Evolutionary conservation across 2,329 filamentous ascomycete species (phyloP).

Genomic region (Talaromyces rugulosus): DNA sequence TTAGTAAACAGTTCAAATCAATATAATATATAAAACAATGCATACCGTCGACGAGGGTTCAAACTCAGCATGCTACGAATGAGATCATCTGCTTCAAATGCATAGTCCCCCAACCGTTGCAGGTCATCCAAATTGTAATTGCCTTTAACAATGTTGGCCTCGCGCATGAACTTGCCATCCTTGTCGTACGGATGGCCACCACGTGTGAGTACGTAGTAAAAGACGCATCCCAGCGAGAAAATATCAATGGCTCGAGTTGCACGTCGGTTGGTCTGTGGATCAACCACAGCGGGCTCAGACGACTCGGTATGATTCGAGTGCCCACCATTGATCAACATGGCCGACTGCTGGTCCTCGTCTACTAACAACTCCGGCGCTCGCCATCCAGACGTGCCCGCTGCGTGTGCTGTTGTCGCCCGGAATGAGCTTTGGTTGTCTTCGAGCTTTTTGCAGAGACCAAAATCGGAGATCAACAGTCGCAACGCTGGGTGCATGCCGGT

Average conservation of each 20-base stretch:
- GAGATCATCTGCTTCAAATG: conserved; percentile 81
- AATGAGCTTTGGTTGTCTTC: conserved; percentile 93
- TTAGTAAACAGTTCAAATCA: conserved; percentile 8
- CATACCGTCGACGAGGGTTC: conserved; percentile 57
- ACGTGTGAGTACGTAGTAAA: conserved; percentile 95
- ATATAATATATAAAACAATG: conserved; percentile 4
- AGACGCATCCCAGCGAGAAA: conserved; percentile 95
- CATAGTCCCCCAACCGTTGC: conserved; percentile 73
- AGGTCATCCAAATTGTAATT: conserved; percentile 68
- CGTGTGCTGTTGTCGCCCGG: conserved; percentile 88
- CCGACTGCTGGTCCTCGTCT: conserved; percentile 62
- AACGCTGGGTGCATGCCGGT: conserved; percentile 54
- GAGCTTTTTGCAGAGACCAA: conserved; percentile 94
- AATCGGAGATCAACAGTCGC: conserved; percentile 93
- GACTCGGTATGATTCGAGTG: conserved; percentile 40
- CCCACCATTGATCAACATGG: conserved; percentile 18
- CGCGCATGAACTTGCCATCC: conserved; percentile 89
- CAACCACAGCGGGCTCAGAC: conserved; percentile 49
- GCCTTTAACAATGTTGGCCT: conserved; percentile 94
- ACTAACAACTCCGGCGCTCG: conserved; percentile 89
- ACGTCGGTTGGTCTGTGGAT: conserved; percentile 62
- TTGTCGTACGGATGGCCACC: conserved; percentile 92
- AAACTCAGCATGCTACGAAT: conserved; percentile 74
- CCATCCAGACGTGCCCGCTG: conserved; percentile 92
- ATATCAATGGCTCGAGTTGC: conserved; percentile 96